Conservation (phyloP, 495 filamentous ascomycete species). For the Lentithecium fluviatile region DNA sequence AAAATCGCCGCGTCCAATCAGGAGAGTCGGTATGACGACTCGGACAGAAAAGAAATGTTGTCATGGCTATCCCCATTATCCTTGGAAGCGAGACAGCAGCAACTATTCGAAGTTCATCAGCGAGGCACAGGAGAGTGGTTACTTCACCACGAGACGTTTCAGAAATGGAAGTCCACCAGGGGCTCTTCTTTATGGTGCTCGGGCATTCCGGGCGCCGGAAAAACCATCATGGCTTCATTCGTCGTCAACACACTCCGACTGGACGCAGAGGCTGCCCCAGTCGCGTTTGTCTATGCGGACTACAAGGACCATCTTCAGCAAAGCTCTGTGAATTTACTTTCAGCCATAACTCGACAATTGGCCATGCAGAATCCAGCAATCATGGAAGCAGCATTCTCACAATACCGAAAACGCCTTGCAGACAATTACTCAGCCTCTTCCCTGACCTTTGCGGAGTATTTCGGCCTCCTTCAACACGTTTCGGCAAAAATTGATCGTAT, state of each 20-base stretch:
- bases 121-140: neutral
- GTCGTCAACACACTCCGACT: neutral
- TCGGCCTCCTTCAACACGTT: neutral
- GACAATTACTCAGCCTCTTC: neutral
- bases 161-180: neutral
- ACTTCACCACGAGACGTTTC: neutral
- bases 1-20: neutral
- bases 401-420: neutral
- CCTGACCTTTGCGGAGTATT: neutral
- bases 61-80: conserved; percentile 11
- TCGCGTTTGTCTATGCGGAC: conserved; percentile 3
- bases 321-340: neutral
- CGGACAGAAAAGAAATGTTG: neutral
- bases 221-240: conserved; percentile 3
- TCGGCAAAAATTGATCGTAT: neutral
- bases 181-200: neutral
- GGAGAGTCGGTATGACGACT: neutral
- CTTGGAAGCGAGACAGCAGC: conserved; percentile 5
- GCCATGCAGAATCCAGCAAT: neutral
- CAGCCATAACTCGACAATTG: conserved; percentile 1
- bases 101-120: conserved; percentile 1
- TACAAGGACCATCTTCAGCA: conserved; percentile 1
- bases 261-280: neutral
- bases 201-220: conserved; percentile 3
- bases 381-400: neutral